Evolutionary conservation across 164 flowering plant species (phyloP).

Genomic region (Magnolia officinalis): DNA sequence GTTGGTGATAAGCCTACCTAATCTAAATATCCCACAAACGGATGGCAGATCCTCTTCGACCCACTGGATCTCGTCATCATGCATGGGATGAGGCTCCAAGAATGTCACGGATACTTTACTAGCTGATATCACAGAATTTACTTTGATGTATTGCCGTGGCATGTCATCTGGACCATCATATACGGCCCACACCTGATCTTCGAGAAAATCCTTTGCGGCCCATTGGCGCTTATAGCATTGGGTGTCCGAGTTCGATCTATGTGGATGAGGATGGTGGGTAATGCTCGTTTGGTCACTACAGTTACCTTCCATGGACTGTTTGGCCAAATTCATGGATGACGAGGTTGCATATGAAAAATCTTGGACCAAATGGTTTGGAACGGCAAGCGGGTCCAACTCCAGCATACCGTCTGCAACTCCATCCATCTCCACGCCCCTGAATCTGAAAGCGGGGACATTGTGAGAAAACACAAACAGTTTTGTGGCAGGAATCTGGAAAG

Average conservation of each 20-base stretch:
- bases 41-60: slow-evolving; percentile 28
- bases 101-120: slow-evolving; percentile 28
- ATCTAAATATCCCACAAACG: slow-evolving; percentile 36
- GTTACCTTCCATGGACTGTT: background rate
- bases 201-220: slow-evolving; percentile 25
- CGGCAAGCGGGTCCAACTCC: slow-evolving; percentile 36
- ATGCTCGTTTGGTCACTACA: background rate
- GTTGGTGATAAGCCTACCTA: slow-evolving; percentile 14
- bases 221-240: slow-evolving; percentile 11
- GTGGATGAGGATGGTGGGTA: background rate
- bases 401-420: slow-evolving; percentile 27
- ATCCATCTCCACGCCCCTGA: slow-evolving; percentile 31
- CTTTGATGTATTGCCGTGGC: slow-evolving; percentile 38
- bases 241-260: slow-evolving; percentile 3
- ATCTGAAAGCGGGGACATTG: slow-evolving; percentile 29
- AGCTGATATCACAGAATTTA: slow-evolving; percentile 30
- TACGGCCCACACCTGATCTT: slow-evolving; percentile 51
- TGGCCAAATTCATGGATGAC: background rate
- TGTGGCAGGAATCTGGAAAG: slow-evolving; percentile 25
- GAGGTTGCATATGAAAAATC: background rate
- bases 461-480: slow-evolving; percentile 42
- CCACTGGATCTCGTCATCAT: slow-evolving; percentile 27
- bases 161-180: slow-evolving; percentile 35
- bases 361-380: slow-evolving; percentile 14
- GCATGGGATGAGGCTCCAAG: slow-evolving; percentile 35